A percentile compares a stretch with the other conserved stretches of the same genome.
These are phyloP conservation scores for Stylonectria norvegica DNA, from an alignment of 2,329 filamentous ascomycete genomes.

Conservation along the genomic window DNA sequence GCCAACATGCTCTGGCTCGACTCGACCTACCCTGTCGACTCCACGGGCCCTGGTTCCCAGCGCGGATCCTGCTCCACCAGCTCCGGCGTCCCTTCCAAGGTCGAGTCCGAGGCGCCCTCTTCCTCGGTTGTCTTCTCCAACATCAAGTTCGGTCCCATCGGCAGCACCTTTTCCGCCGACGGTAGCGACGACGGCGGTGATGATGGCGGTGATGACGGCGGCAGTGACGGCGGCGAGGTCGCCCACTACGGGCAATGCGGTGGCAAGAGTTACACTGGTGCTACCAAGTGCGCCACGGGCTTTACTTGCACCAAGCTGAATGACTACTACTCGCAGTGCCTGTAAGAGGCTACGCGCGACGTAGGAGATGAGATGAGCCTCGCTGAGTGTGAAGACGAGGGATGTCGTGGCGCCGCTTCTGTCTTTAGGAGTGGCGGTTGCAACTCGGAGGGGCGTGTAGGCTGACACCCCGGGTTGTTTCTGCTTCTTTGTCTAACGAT, in stretches of 20 bases:
- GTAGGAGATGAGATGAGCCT: background rate
- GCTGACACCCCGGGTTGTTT: background rate
- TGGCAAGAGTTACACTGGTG: conserved; percentile 34
- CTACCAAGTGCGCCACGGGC: conserved; percentile 33
- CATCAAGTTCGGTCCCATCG: conserved; percentile 56
- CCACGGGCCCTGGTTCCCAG: conserved; percentile 44
- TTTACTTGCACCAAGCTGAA: conserved; percentile 37
- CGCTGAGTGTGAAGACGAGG: conserved; percentile 1
- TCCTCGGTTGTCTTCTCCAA: conserved; percentile 56
- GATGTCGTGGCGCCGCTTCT: conserved; percentile 5
- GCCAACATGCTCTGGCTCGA: conserved; percentile 75
- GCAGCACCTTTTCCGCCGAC: conserved; percentile 43
- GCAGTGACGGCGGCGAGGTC: conserved; percentile 15
- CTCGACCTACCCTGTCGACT: conserved; percentile 55
- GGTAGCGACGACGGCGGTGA: conserved; percentile 1
- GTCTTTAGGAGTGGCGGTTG: conserved; percentile 6
- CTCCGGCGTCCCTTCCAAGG: conserved; percentile 49
- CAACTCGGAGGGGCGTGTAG: no score
- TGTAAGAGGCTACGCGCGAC: conserved; percentile 30
- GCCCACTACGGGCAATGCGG: conserved; percentile 38
- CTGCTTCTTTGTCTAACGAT: conserved; percentile 15
- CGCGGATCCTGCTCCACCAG: conserved; percentile 53
- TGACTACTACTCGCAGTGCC: conserved; percentile 41
- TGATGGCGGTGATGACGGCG: background rate
- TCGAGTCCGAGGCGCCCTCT: conserved; percentile 46